Base-by-base conservation (phyloP, 805 yeast genomes). In the Tetrapisispora pingtungensis region DNA sequence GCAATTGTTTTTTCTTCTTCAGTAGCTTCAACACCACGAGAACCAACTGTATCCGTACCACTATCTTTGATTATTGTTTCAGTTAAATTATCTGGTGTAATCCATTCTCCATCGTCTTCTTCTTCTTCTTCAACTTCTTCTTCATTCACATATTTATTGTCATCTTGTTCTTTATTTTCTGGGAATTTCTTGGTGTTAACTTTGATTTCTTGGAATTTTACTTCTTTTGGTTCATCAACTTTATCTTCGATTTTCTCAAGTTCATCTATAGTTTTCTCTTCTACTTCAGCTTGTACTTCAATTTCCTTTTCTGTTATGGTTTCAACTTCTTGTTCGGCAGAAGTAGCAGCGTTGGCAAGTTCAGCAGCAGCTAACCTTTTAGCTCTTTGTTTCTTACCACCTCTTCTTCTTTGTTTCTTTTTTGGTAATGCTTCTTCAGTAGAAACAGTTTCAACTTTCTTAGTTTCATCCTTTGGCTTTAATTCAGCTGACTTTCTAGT, bases 31-130 rank as follows among this genome's bases (percentile, higher is more conserved):
- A 61, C 62, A 40, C 77, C 70, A 15, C 48, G 51, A 3, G 60
- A 55, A 19, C 67, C 66, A 4, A 61, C 59, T 15, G 61, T 61
- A 46, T 75, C 73, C 56, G 81, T 87, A 34, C 82, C 77, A 55
- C 71, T 75, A 55, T 86, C 90, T 58, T 79, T 81, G 33, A 79
- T 61, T 59, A 85, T 72, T 43, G 77, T 78, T 53, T 82, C 86
- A 34, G 75, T 69, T 28, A 93, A 65, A 55, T 88, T 93, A 2
- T 84, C 95, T 3, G 93, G 83, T 0, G 95, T 85, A 54, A 93
- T 93, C 98, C 98, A 93, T 49, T 84, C 96, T 34, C 85, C 88
- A 45, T 84, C 90, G 44, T 80, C 89, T 38, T 80, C 81, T 18
- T 74, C 84, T 37, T 75, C 81, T 18, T 74, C 84, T 36, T 75